Evolutionary conservation across 805 yeast genomes (phyloP), one percentile per base, ranked within the genome.

Genomic region (Candida ovalis): DNA sequence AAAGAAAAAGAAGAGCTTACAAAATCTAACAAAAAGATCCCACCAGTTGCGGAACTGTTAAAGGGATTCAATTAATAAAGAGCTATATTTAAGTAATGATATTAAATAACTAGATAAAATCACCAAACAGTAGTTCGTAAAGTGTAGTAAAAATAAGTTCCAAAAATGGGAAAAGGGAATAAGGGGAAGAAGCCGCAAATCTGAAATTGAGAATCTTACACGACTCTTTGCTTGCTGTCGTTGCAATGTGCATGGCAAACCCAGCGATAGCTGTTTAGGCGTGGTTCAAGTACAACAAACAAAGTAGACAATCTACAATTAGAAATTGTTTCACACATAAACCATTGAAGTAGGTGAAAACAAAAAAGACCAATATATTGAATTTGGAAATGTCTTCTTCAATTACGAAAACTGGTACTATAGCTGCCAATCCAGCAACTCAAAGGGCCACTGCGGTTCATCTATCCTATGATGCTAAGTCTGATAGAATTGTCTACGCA

Each of bases 391-490:
- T 52, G 53, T 12, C 50, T 3, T 42, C 59, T 36, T 56, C 65
- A 40, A 55, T 64, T 35, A 46, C 39, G 12, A 51, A 50, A 18
- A 49, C 59, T 4, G 54, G 47, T 19, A 68, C 73, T 8, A 75
- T 78, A 66, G 88, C 96, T 1, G 90, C 97, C 2, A 83, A 83
- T 55, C 98, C 98, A 0, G 55, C 80, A 22, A 90, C 99, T 2
- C 64, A 74, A 42, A 77, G 91, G 55, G 95, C 84, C 18, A 80
- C 76, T 45, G 72, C 86, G 10, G 81, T 85, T 3, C 90, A 82
- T 55, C 65, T 92, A 38, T 81, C 96, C 1, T 90, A 86, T 63
- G 96, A 91, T 63, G 60, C 75, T 21, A 73, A 75, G 48, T 72
- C 84, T 33, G 81, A 86, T 56, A 70, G 92, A 51, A 71, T 94